Evolutionary conservation across 2,329 filamentous ascomycete species (phyloP), one percentile per base, ranked within the genome.

Genomic region (Fusarium sp.): DNA sequence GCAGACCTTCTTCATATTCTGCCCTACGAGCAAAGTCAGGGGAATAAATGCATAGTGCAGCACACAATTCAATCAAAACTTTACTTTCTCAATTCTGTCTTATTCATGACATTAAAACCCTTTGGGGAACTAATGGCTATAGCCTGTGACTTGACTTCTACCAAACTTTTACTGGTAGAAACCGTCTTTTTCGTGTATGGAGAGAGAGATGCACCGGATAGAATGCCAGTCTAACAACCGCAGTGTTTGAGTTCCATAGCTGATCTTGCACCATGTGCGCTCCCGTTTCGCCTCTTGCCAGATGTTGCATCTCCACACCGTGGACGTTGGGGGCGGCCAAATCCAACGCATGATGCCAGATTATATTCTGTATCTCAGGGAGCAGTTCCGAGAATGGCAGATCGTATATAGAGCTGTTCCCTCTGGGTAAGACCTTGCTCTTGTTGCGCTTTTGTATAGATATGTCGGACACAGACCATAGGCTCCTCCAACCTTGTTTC

Each of bases 261-360:
- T 9, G 17, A 4, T 38, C 35, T 38, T 38, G 37, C 37, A 38
- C 2, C 15, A n/a, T 38, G 8, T 9, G 37, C 1, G 17, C 37
- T 38, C 37, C 37, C 8, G 37, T 8, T 38, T 38, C 15, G 37
- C 37, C 37, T 38, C 37, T n/a, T 38, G 37, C 17, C 37, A n/a
- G 17, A 10, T 9, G 4, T 0, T 9, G 4, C 0, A 38, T 17
- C 4, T 38, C 37, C 0, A n/a, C 37, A 10, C 37, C 37, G 8
- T 38, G 37, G 15, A n/a, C 37, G 4, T n/a, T n/a, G 15, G 37
- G 15, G 37, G 37, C 37, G 7, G 17, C 8, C 8, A 8, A n/a
- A 38, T 17, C 17, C 15, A 17, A 38, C 1, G 17, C 37, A n/a
- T 38, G 15, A 4, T 4, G 8, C 37, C 15, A 38, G 37, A 10